Base-by-base conservation (phyloP, 768 basidiomycete species). In the Clitopilus passeckerianus region DNA sequence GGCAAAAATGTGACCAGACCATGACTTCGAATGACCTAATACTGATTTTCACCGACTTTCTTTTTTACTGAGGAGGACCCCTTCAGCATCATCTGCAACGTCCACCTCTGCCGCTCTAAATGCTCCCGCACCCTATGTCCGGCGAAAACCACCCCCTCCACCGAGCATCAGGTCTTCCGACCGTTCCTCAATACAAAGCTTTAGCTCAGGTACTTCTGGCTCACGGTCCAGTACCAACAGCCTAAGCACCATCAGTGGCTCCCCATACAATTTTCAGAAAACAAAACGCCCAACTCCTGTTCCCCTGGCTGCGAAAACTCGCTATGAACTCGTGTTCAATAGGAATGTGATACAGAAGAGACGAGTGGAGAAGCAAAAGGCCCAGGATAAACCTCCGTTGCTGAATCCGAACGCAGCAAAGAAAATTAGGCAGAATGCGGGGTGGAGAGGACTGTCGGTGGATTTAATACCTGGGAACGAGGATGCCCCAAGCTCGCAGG, bases 381-480 rank as follows among this genome's bases (percentile, higher is more conserved):
- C 68, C 34, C 63, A 68, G 22, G 70, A 73, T 8, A 76, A 71
- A 18, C 71, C 74, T 1, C 64, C 74, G 3, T 53, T 72, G 34
- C 57, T 75, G 55, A 73, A 73, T 59, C 74, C 77, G 15, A 59
- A 74, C 56, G 70, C 75, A 53, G 65, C 75, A 15, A 77, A 79
- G 61, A 78, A 81, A 46, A 67, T 66, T 41, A 70, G 86, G 59
- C 81, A 85, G 58, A 85, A 87, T 1, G 84, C 82, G 2, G 90
- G 90, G 2, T 93, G 90, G 90, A 76, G 88, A 46, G 89, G 85
- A 8, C 67, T 87, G 41, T 88, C 87, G 1, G 82, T 90, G 27
- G 89, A 90, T 67, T 70, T 86, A 56, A 83, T 86, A 56, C 80
- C 81, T 1, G 78, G 77, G 34, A 76, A 74, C 35, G 68, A 71